These are phyloP conservation scores for Yarrowia sp. DNA, from an alignment of 805 yeast genomes.

Conservation along the genomic window DNA sequence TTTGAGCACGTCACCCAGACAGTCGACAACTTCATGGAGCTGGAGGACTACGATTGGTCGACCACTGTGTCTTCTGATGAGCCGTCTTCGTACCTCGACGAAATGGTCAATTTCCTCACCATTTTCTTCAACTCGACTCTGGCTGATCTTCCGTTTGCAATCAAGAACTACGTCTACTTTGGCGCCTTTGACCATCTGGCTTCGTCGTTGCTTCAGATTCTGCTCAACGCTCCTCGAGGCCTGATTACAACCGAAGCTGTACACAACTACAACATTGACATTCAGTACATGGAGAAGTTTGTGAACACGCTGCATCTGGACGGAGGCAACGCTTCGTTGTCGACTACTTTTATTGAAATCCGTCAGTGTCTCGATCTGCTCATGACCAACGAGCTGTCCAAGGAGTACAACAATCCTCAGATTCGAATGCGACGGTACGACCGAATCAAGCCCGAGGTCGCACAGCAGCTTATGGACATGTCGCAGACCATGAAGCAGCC, in stretches of 20 bases:
- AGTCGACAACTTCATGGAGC: constrained; percentile 73
- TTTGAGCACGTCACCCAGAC: constrained; percentile 79
- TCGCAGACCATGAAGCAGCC: constrained; percentile 20
- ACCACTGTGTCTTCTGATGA: constrained; percentile 50
- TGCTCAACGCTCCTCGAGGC: constrained; percentile 51
- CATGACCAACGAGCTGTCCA: constrained; percentile 54
- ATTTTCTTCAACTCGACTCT: constrained; percentile 83
- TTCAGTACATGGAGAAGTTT: constrained; percentile 64
- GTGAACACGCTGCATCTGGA: constrained; percentile 36
- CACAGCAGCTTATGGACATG: constrained; percentile 48
- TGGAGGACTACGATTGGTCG: constrained; percentile 83
- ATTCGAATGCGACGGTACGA: constrained; percentile 64
- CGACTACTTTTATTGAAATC: constrained; percentile 71
- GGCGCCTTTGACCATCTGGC: constrained; percentile 85
- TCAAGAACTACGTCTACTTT: constrained; percentile 74
- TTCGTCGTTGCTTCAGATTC: constrained; percentile 58
- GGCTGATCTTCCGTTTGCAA: constrained; percentile 71
- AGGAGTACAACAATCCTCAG: constrained; percentile 57
- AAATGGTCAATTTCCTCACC: constrained; percentile 79
- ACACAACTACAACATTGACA: constrained; percentile 72
- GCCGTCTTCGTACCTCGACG: constrained; percentile 73
- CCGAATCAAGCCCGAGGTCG: constrained; percentile 70
- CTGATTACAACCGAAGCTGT: constrained; percentile 59
- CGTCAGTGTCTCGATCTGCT: constrained; percentile 76
- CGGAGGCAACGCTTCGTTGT: constrained; percentile 42